A percentile compares a stretch with the other conserved stretches of the same genome.
These are phyloP conservation scores for Rubus idaeus DNA, from an alignment of 306 rosid species.

Conservation along the genomic window DNA sequence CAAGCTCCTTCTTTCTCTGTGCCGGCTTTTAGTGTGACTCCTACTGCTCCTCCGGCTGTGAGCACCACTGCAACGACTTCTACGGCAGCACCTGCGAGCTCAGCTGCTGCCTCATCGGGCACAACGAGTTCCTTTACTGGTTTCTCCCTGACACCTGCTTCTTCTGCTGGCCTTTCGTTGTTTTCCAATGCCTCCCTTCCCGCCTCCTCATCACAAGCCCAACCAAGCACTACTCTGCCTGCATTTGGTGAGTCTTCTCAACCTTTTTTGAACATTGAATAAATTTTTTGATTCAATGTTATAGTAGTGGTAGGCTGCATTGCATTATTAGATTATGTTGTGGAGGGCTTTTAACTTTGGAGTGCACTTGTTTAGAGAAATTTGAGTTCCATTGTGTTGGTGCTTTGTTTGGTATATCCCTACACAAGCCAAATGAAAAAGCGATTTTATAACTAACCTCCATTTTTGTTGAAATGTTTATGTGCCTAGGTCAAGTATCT, in stretches of 20 bases:
- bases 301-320: neutral
- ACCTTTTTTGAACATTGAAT: neutral
- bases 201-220: conserved; percentile 45
- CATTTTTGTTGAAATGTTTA: neutral
- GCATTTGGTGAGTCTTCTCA: conserved; percentile 47
- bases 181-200: conserved; percentile 37
- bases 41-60: conserved; percentile 23
- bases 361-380: neutral
- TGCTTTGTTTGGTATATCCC: neutral
- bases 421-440: neutral
- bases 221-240: conserved; percentile 34
- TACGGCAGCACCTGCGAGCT: conserved; percentile 24
- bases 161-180: conserved; percentile 40
- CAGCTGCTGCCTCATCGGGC: conserved; percentile 36
- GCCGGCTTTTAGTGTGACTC: conserved; percentile 36
- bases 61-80: conserved; percentile 34
- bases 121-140: conserved; percentile 42
- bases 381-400: neutral
- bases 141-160: conserved; percentile 40
- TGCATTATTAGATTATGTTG: neutral
- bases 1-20: conserved; percentile 38
- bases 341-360: neutral
- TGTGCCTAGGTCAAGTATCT: neutral
- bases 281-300: neutral
- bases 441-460: neutral